Percentiles rank a stretch among this genome's conserved stretches.
phyloP scores from a whole-genome alignment of 306 rosid species.

The Luffa aegyptiaca region DNA sequence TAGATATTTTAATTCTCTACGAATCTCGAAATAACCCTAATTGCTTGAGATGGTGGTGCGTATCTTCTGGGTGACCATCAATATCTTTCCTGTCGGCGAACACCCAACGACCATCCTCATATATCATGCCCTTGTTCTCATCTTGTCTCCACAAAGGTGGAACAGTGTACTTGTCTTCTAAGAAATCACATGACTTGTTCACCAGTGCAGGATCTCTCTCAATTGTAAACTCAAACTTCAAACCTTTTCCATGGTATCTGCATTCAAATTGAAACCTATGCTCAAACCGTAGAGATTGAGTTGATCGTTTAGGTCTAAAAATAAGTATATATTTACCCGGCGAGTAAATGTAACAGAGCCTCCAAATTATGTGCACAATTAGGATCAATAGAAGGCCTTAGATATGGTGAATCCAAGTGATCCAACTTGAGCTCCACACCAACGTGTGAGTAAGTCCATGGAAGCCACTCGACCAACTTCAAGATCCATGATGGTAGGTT shows the following conservation, averaged over 20 bases:
- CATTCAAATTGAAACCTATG: constrained; percentile 24
- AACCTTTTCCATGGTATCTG: constrained; percentile 76
- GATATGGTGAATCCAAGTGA: constrained; percentile 52
- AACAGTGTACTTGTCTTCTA: constrained; percentile 69
- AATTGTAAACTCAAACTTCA: constrained; percentile 45
- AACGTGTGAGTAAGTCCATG: constrained; percentile 72
- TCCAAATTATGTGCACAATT: constrained; percentile 54
- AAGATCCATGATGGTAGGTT: constrained; percentile 26
- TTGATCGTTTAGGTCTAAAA: too few species aligned
- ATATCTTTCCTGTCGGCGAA: constrained; percentile 60
- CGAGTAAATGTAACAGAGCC: constrained; percentile 69
- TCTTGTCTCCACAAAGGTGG: constrained; percentile 78
- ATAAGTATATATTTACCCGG: constrained; percentile 30
- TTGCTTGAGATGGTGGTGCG: not conserved
- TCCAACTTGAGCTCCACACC: constrained; percentile 59
- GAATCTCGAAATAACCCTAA: not conserved
- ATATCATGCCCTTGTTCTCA: constrained; percentile 71
- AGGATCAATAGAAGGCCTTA: constrained; percentile 40
- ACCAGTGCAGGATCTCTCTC: constrained; percentile 80
- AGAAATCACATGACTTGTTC: constrained; percentile 66
- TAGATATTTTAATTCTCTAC: not conserved
- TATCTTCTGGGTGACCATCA: constrained; percentile 23
- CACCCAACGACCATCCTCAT: constrained; percentile 63
- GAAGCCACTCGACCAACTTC: constrained; percentile 48
- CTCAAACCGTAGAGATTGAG: too few species aligned